Base-by-base conservation (phyloP, 83 land plant species). In the Diphasiastrum complanatum region DNA sequence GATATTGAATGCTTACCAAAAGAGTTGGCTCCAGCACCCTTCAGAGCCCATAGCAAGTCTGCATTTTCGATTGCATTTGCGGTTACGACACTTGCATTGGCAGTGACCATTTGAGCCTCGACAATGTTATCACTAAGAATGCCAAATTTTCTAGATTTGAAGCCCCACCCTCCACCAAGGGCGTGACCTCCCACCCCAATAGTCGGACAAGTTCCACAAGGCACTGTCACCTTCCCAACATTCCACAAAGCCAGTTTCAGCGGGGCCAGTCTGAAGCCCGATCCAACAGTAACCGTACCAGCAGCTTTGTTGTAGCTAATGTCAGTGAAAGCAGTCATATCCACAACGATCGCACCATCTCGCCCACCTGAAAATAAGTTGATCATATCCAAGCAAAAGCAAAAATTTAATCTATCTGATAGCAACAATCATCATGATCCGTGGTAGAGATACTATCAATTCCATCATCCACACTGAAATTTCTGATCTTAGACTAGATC, bases 351-450 rank as follows among this genome's bases (percentile, higher is more conserved):
- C 20, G 36, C 61, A 1, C 68, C 68, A 25, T 65, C 60, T 1
- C 68, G 56, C 3, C 68, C 68, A 24, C 68, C 68, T 65, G 61
- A n/a, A n/a, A n/a, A n/a, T n/a, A n/a, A n/a, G n/a, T n/a, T n/a
- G n/a, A n/a, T n/a, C n/a, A n/a, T n/a, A n/a, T n/a, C n/a, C n/a
- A n/a, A n/a, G n/a, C n/a, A n/a, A n/a, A n/a, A n/a, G n/a, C n/a
- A n/a, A n/a, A n/a, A n/a, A n/a, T n/a, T n/a, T n/a, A n/a, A n/a
- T n/a, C n/a, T n/a, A n/a, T n/a, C n/a, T n/a, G n/a, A n/a, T n/a
- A n/a, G n/a, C n/a, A n/a, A n/a, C n/a, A n/a, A n/a, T n/a, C n/a
- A n/a, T n/a, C n/a, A n/a, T n/a, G n/a, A n/a, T n/a, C n/a, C n/a
- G n/a, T n/a, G n/a, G n/a, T n/a, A n/a, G n/a, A n/a, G n/a, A n/a